Conservation (phyloP, 352 stramenopile genomes). For the Phytophthora boehmeriae region DNA sequence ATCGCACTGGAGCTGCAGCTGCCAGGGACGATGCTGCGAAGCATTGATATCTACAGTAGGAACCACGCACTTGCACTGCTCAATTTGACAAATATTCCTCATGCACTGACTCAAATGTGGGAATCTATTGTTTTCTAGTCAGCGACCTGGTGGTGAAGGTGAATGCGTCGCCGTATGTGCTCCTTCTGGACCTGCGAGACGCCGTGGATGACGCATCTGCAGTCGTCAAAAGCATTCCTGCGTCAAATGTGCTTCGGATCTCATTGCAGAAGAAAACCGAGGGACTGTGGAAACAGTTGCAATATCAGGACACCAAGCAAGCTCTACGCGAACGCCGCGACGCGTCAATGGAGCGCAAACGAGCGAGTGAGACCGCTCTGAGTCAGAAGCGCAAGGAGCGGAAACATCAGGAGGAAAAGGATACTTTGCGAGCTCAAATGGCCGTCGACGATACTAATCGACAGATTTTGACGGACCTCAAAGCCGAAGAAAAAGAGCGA, state of each 20-base stretch:
- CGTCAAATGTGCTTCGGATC: constrained; percentile 51
- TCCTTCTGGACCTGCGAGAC: constrained; percentile 71
- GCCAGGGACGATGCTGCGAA: constrained; percentile 48
- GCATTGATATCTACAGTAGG: constrained; percentile 75
- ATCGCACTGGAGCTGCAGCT: constrained; percentile 62
- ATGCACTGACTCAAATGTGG: too few relatives aligned
- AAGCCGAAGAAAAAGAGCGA: constrained; percentile 75
- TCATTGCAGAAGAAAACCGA: constrained; percentile 48
- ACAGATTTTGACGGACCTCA: constrained; percentile 73
- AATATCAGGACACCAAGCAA: constrained; percentile 41
- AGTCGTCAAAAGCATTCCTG: constrained; percentile 49
- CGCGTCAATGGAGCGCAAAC: constrained; percentile 71
- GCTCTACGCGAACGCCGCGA: constrained; percentile 46
- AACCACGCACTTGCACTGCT: neutral
- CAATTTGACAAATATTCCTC: neutral
- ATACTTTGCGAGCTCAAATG: constrained; percentile 82
- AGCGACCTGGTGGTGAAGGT: constrained; percentile 84
- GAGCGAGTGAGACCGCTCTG: constrained; percentile 42
- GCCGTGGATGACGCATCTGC: constrained; percentile 56
- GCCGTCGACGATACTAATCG: constrained; percentile 77
- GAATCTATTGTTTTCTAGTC: constrained; percentile 38
- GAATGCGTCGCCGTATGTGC: constrained; percentile 76
- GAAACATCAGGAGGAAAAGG: constrained; percentile 72
- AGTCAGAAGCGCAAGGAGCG: constrained; percentile 56
- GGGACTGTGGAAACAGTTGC: constrained; percentile 53